Conservation (phyloP, 2,329 filamentous ascomycete genomes). For the Fusarium graminum region DNA sequence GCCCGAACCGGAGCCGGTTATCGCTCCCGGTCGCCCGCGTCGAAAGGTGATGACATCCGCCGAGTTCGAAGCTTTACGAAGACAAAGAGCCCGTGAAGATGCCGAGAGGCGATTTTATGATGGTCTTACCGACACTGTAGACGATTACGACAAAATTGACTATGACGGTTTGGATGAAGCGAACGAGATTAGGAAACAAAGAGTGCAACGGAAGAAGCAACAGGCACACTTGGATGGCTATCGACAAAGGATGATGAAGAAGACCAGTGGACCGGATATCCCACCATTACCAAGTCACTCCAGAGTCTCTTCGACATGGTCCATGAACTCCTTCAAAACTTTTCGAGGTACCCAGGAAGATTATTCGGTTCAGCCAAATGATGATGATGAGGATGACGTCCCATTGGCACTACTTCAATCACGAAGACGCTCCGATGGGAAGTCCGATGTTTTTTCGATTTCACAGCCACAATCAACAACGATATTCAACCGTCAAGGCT, state of each 20-base stretch:
- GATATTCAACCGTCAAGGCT: background rate
- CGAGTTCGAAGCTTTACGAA: conserved; percentile 23
- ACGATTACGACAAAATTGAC: conserved; percentile 26
- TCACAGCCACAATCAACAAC: background rate
- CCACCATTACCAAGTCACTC: conserved; percentile 1
- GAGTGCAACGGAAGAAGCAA: conserved; percentile 23
- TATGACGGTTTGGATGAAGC: conserved; percentile 24
- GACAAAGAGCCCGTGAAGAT: conserved; percentile 7
- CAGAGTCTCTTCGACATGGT: conserved; percentile 11
- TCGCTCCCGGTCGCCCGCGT: background rate
- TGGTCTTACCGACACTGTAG: background rate
- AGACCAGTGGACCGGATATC: conserved; percentile 17
- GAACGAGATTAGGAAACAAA: conserved; percentile 1
- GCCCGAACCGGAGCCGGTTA: background rate
- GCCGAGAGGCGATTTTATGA: conserved; percentile 8
- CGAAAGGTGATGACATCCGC: conserved; percentile 30
- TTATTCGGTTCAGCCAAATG: background rate
- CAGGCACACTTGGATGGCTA: conserved; percentile 27
- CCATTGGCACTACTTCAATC: conserved; percentile 21
- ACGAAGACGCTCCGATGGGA: background rate
- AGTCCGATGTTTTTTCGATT: background rate
- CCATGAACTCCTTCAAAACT: conserved; percentile 18
- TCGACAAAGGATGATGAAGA: conserved; percentile 35
- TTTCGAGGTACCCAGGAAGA: background rate
- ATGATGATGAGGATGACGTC: conserved; percentile 21